Evolutionary conservation across 1,139 yeast species (phyloP).

Genomic region (Taphrina confusa): DNA sequence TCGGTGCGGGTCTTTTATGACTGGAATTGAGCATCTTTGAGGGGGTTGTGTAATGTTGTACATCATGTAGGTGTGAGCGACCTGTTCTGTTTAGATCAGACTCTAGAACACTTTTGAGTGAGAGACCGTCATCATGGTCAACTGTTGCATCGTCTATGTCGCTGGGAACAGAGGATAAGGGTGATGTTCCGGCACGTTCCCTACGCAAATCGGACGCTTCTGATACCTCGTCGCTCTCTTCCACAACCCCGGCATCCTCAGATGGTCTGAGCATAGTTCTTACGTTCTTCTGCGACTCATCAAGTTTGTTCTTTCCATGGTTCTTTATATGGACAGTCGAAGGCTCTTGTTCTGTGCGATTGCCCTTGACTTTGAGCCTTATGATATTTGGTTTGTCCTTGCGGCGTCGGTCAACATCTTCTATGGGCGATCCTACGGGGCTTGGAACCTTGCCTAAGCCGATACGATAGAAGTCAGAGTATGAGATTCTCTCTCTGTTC

Average conservation of each 20-base stretch:
- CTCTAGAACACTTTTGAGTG: no score
- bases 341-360: neutral
- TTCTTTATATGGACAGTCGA: no score
- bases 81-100: no score
- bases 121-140: no score
- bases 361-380: constrained; percentile 6
- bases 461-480: constrained; percentile 17
- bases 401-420: neutral
- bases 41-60: no score
- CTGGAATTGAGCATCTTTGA: no score
- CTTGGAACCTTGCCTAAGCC: neutral
- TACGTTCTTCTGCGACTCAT: neutral
- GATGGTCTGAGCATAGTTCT: neutral
- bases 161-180: constrained; percentile 15
- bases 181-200: constrained; percentile 9
- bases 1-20: constrained; percentile 3
- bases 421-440: neutral
- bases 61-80: no score
- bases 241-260: no score
- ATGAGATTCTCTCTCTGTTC: constrained; percentile 4
- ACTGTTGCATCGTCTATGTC: constrained; percentile 12
- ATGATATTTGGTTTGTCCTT: constrained; percentile 7
- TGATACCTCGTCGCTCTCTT: no score
- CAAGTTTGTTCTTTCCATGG: neutral
- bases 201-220: no score